These are phyloP conservation scores for Galerina marginata DNA, from an alignment of 768 basidiomycete species.

Conservation along the genomic window DNA sequence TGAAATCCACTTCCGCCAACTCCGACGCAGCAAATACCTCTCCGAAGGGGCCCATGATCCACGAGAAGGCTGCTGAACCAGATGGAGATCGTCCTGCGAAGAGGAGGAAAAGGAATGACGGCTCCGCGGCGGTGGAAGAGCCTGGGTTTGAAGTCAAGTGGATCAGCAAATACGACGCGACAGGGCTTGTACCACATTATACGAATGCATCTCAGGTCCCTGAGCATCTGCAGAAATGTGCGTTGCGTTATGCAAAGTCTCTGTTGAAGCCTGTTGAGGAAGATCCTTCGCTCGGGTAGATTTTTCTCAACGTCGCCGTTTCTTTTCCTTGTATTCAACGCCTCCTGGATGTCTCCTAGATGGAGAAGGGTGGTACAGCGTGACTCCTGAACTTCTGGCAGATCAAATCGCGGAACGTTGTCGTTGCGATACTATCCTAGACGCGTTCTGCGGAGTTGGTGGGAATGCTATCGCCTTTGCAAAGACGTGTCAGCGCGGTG, in stretches of 20 bases:
- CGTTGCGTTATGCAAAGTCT: constrained; percentile 30
- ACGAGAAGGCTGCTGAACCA: neutral
- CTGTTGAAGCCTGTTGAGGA: neutral
- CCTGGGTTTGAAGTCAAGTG: constrained; percentile 26
- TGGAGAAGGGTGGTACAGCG: constrained; percentile 97
- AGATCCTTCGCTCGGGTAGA: constrained; percentile 51
- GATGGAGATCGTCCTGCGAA: constrained; percentile 35
- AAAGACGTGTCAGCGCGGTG: constrained; percentile 92
- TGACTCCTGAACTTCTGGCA: constrained; percentile 94
- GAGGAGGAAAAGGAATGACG: constrained; percentile 36
- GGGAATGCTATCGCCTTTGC: constrained; percentile 98
- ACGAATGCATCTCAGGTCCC: constrained; percentile 71
- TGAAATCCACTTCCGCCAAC: constrained; percentile 26
- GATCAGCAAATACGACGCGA: constrained; percentile 65
- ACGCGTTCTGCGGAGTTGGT: constrained; percentile 97
- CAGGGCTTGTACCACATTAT: constrained; percentile 77
- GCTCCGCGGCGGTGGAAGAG: constrained; percentile 22
- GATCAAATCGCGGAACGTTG: constrained; percentile 93
- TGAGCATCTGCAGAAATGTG: constrained; percentile 82
- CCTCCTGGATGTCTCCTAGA: constrained; percentile 83
- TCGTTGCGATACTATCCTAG: constrained; percentile 81
- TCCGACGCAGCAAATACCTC: constrained; percentile 12
- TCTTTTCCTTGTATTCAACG: constrained; percentile 78
- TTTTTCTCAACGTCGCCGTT: constrained; percentile 82
- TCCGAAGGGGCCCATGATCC: neutral